Evolutionary conservation across 2,329 filamentous ascomycete species (phyloP), one percentile per base, ranked within the genome.

Genomic region (Ramularia collo-cygni): DNA sequence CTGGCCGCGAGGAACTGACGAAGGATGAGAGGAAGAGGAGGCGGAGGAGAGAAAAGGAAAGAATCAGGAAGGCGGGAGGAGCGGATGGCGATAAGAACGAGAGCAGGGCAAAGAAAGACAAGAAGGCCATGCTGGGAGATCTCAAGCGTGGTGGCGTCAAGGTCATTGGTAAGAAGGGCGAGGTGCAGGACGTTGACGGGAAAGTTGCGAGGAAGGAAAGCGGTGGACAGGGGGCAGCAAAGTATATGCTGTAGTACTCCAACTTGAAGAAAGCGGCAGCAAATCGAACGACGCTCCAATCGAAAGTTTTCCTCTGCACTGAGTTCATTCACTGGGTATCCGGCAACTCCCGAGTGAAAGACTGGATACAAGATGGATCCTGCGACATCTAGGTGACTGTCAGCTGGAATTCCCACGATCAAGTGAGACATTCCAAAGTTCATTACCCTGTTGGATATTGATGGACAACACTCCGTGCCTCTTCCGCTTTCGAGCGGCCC

Each of bases 161-260:
- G 72, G 77, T 96, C 44, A 92, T 95, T 66, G 89, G 88, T 47
- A 85, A 83, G 66, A 89, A 86, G 70, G 90, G 90, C 37, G 82
- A 89, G 63, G 68, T 95, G 39, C 81, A 82, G 13, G 83, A 93
- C 65, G 75, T 95, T 24, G 80, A 92, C 52, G 89, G 89, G 19
- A 86, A 83, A 57, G 83, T 85, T 68, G 74, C 83, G 13, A 66
- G 53, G 16, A 37, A 37, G 32, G 37, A 29, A 21, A 44, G 18
- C 26, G 51, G 48, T 12, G 44, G 48, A 32, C 48, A 52, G 32
- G 58, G 58, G 7, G 58, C 51, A 17, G 54, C 54, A 33, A 48
- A 47, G 40, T 60, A 46, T 42, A 60, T 57, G 43, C 37, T 60
- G 47, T 60, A 57, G 47, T n/a, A 10, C 10, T 36, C 17, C n/a